A percentile compares a stretch with the other conserved stretches of the same genome.
Evolutionary conservation across 495 filamentous ascomycete genomes (phyloP).

Genomic region (Annulohypoxylon bovei): DNA sequence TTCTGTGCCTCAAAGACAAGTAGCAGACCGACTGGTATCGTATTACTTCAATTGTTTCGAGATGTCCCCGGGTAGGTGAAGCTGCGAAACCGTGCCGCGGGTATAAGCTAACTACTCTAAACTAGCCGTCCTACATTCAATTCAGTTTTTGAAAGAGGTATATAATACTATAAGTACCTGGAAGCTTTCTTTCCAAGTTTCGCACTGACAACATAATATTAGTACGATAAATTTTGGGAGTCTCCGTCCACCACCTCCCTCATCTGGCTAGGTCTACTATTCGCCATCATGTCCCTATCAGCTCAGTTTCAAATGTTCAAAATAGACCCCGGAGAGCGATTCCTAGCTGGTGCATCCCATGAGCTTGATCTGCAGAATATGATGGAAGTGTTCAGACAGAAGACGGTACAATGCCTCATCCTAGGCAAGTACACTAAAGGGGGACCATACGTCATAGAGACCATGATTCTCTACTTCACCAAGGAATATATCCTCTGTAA

Average conservation of each 20-base stretch:
- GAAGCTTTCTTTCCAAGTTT: not conserved
- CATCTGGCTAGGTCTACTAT: not conserved
- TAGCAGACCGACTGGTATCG: not conserved
- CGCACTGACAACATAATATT: not conserved
- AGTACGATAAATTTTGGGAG: not conserved
- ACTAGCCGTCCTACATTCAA: not conserved
- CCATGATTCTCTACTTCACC: not conserved
- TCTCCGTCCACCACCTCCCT: not conserved
- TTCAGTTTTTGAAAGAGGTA: not conserved
- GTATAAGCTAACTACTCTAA: not conserved
- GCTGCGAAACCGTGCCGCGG: not conserved
- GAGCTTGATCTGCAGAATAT: not conserved
- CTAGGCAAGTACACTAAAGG: not conserved
- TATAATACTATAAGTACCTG: not conserved
- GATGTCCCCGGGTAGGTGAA: not conserved
- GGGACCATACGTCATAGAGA: not conserved
- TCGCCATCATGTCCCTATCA: not conserved
- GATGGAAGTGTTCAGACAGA: not conserved
- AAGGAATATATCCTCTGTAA: not conserved
- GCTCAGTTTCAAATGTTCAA: not conserved
- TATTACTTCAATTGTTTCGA: not conserved
- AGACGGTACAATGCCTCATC: not conserved
- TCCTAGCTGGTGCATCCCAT: not conserved
- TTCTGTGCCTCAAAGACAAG: not conserved
- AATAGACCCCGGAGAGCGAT: not conserved